phyloP scores from a whole-genome alignment of 805 yeast genomes.

The Schizosaccharomyces octosporus region DNA sequence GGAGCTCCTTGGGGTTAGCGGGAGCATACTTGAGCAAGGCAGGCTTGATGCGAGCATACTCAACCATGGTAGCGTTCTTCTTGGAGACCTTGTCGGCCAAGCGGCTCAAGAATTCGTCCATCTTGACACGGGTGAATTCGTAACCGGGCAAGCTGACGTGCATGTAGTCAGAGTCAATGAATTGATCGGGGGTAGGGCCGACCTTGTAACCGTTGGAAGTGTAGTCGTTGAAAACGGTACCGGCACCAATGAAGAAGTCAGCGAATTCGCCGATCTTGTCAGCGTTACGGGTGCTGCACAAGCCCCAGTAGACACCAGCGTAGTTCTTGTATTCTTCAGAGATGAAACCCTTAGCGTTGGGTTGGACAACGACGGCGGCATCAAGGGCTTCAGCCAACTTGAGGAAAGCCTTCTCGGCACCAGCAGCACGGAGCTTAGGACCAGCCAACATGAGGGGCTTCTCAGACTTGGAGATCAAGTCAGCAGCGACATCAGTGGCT shows the following conservation, averaged over 20 bases:
- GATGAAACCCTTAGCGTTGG: not conserved
- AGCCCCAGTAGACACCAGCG: slow-evolving; percentile 4
- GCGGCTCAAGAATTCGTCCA: not conserved
- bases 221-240: slow-evolving; percentile 3
- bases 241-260: slow-evolving; percentile 3
- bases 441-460: slow-evolving; percentile 36
- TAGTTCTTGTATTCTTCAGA: not conserved
- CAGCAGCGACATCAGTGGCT: not conserved
- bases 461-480: not conserved
- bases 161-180: not conserved
- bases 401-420: slow-evolving; percentile 14
- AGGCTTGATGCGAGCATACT: not conserved
- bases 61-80: not conserved
- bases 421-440: slow-evolving; percentile 38
- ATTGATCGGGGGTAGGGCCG: not conserved
- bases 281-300: slow-evolving; percentile 3
- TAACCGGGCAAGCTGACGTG: not conserved
- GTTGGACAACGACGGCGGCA: not conserved
- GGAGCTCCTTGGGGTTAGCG: slow-evolving; percentile 7
- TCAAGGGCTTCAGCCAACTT: not conserved
- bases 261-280: slow-evolving; percentile 1
- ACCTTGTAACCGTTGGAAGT: slow-evolving; percentile 3
- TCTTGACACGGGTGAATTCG: not conserved
- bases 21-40: not conserved
- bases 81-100: not conserved